Base-by-base conservation (phyloP, 2,329 filamentous ascomycete genomes). In the Nannizziopsis barbatae region DNA sequence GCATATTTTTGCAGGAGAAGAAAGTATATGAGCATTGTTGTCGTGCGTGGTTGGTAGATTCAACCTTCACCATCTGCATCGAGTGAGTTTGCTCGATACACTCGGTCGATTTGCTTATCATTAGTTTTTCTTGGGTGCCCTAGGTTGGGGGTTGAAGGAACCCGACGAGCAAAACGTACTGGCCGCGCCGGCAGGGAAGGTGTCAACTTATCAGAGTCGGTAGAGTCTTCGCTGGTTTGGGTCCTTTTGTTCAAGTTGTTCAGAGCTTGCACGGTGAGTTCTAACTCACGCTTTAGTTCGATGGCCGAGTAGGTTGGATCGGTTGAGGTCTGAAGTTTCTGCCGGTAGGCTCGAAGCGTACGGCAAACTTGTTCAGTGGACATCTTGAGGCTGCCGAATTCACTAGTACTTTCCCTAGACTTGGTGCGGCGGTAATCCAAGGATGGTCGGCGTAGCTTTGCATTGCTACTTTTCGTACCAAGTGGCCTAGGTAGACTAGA, bases 361-460 rank as follows among this genome's bases (percentile, higher is more conserved):
- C 75, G 72, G 57, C 74, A 76, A 1, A 80, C 64, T 49, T 76
- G 74, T 51, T 81, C 77, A 0, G 76, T 80, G 1, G 73, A 73
- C 53, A 67, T 66, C 8, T 71, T 68, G 9, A 77, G 53, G 32
- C 68, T 71, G 20, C 72, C 71, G 52, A 71, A 70, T 20, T 74
- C 70, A 44, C 59, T 66, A 8, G 57, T 60, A 8, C 52, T 58
- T 7, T 58, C 55, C 33, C 53, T 54, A 35, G 48, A 54, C 37
- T 65, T 65, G 35, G 63, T 59, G 38, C 58, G 60, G n/a, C 73
- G 70, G 51, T 71, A 68, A 48, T 77, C 74, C 2, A 74, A 58
- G 9, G 74, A 75, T 17, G 72, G 67, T 14, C 72, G 70, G 14
- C 69, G 66, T 42, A 60, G 65, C 33, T 56, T 66, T 41, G 54